Percentiles rank a stretch among this genome's conserved stretches.
Conservation (phyloP, 2,329 filamentous ascomycete genomes). For the Pseudophaeomoniella oleicola region DNA sequence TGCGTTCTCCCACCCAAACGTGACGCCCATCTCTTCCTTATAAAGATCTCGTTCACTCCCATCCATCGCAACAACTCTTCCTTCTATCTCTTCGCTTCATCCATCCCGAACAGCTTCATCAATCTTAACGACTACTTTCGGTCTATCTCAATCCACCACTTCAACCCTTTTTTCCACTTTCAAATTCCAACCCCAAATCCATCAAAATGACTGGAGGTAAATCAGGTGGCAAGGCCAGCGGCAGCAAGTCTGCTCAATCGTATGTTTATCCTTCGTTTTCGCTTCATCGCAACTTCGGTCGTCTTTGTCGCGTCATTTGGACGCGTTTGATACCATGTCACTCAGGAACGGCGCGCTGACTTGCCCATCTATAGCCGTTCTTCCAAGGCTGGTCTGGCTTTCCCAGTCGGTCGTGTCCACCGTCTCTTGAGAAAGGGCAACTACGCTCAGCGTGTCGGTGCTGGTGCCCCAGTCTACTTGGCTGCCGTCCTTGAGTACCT, state of each 20-base stretch:
- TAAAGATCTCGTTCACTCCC: conserved; percentile 25
- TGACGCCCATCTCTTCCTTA: conserved; percentile 26
- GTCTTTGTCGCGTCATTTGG: conserved; percentile 10
- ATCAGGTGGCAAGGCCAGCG: conserved; percentile 98
- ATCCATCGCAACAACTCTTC: conserved; percentile 14
- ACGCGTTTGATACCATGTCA: too few species aligned
- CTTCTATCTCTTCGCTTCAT: conserved; percentile 17
- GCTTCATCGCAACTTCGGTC: conserved; percentile 21
- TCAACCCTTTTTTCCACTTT: conserved; percentile 18
- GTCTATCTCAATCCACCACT: conserved; percentile 15
- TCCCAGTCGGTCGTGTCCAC: conserved; percentile 98
- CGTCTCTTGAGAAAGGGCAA: conserved; percentile 98
- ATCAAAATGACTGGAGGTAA: conserved; percentile 99
- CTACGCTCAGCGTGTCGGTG: conserved; percentile 99
- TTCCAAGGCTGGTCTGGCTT: conserved; percentile 97
- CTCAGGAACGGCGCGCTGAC: conserved; percentile 13
- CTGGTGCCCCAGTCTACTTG: conserved; percentile 91
- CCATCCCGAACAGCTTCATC: conserved; percentile 13
- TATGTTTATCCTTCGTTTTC: conserved; percentile 40
- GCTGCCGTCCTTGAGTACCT: conserved; percentile 97
- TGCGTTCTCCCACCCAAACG: conserved; percentile 23
- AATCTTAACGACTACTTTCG: conserved; percentile 10
- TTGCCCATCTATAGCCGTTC: conserved; percentile 58
- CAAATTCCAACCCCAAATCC: conserved; percentile 24
- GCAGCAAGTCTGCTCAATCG: conserved; percentile 99